Evolutionary conservation across 805 yeast species (phyloP), one percentile per base, ranked within the genome.

Genomic region (Candida pseudofarinosa): DNA sequence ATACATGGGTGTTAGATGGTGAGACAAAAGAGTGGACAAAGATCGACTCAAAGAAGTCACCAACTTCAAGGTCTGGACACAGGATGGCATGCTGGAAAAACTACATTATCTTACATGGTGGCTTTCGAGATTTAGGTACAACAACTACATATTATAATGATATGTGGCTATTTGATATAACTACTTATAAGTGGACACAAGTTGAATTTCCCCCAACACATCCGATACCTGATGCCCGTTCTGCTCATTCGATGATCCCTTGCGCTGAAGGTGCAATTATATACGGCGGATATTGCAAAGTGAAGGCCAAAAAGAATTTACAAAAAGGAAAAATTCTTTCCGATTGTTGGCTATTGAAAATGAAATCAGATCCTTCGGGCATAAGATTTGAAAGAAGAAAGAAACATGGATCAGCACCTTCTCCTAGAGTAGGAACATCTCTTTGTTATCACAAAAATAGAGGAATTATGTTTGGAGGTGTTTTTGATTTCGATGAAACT

Each of bases 401-500:
- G 47, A 88, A 87, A 52, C 91, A 88, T 58, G 96, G 96, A 3
- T 86, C 83, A 59, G 89, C 83, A 47, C 97, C 97, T 3, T 79
- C 91, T 1, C 86, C 97, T 12, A 77, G 98, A 54, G 97, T 88
- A n/a, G 98, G 99, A 0, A 85, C 95, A 57, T 83, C 95, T 3
- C 79, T 91, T 83, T 89, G 82, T 7, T 74, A 74, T 50, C 98
- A 91, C 63, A 85, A 87, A 54, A 95, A 95, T 45, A 80, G 97
- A 68, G 97, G 97, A 44, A 76, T 91, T 7, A 55, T 90, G 57
- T 93, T 91, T 67, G 98, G 98, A 32, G 98, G 98, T 54, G 99
- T 93, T 12, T 90, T 79, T 55, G 98, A 91, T 62, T 86, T 77
- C 47, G 96, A 90, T 53, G 99, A 91, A 63, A 91, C 96, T 12